phyloP scores from a whole-genome alignment of 2,329 filamentous ascomycete species.

The Alternaria ethzedia region DNA sequence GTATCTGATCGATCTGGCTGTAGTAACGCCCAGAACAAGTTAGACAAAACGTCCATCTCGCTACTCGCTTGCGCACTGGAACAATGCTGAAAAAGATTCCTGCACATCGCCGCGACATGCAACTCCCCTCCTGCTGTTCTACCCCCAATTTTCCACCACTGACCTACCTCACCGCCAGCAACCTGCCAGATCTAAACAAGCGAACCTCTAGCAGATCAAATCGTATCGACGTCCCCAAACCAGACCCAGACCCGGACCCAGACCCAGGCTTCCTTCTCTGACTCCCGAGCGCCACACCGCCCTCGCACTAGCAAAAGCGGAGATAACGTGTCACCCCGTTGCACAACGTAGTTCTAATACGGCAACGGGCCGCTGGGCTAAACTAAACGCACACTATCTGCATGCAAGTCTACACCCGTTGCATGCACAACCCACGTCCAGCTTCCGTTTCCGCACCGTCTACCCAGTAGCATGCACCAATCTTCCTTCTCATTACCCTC shows the following conservation, averaged over 20 bases:
- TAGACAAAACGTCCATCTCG: neutral
- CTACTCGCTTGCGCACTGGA: neutral
- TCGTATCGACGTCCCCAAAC: neutral
- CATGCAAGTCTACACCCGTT: neutral
- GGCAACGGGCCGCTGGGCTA: neutral
- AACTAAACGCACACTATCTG: neutral
- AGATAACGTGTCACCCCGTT: conserved; percentile 3
- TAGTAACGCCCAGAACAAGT: neutral
- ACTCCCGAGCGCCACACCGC: neutral
- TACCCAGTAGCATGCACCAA: neutral
- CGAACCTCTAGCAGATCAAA: neutral
- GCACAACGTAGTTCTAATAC: neutral
- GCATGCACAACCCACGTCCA: neutral
- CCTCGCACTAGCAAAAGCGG: neutral
- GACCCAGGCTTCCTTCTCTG: neutral
- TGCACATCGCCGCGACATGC: neutral
- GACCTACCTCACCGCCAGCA: neutral
- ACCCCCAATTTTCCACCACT: neutral
- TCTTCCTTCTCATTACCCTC: neutral
- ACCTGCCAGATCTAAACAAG: neutral
- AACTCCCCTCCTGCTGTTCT: neutral
- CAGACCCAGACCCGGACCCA: neutral
- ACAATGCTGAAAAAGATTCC: neutral
- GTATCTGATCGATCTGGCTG: neutral
- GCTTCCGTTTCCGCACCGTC: neutral